Percentiles rank a stretch among this genome's conserved stretches.
These are phyloP conservation scores for Aechmea fasciata DNA, from an alignment of 176 grass and related monocot species.

Conservation along the genomic window DNA sequence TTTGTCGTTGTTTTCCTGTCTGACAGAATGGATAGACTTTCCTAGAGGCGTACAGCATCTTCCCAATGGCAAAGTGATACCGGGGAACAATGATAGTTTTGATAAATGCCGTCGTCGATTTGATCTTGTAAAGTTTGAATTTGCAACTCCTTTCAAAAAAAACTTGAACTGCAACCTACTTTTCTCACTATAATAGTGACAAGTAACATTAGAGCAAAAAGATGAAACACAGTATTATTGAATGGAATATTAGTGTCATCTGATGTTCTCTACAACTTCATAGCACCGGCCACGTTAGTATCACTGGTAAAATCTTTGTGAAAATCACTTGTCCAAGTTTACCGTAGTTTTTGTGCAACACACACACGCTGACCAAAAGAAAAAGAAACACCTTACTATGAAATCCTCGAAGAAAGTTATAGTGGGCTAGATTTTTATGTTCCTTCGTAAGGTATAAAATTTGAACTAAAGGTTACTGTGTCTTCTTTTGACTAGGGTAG, in stretches of 20 bases:
- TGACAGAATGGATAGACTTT: slow-evolving; percentile 87
- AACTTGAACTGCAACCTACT: slow-evolving; percentile 19
- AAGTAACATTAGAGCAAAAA: no score
- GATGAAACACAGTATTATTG: no score
- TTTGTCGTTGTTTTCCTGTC: slow-evolving; percentile 17
- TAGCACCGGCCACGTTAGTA: no score
- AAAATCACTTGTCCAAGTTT: no score
- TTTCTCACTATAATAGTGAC: background rate
- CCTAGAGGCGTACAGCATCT: slow-evolving; percentile 58
- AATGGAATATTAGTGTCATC: no score
- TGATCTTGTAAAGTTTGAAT: slow-evolving; percentile 53
- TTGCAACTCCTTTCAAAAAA: background rate
- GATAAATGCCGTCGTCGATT: slow-evolving; percentile 89
- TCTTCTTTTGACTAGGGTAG: background rate
- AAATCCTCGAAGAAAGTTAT: background rate
- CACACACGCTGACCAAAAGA: background rate
- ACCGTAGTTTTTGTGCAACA: no score
- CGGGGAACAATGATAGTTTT: slow-evolving; percentile 76
- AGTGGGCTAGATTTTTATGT: background rate
- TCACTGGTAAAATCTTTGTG: no score
- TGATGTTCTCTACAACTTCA: no score
- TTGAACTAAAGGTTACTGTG: background rate
- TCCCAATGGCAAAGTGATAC: slow-evolving; percentile 49
- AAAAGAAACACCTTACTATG: background rate
- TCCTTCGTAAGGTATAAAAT: background rate